Conservation (phyloP, 2,329 filamentous ascomycete genomes). For the Aurifilum marmelostoma region DNA sequence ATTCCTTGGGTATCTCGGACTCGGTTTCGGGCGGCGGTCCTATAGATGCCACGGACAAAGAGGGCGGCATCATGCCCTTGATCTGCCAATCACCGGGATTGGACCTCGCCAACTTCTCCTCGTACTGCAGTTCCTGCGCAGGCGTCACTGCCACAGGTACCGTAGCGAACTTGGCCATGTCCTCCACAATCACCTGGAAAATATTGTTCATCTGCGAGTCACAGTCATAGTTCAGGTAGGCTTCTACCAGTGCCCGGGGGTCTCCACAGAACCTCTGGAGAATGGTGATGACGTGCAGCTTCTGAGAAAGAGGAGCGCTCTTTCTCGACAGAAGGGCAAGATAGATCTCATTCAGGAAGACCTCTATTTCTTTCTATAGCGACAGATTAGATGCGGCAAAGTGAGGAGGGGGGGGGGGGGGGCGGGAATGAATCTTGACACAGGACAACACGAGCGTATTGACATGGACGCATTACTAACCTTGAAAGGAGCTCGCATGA, state of each 20-base stretch:
- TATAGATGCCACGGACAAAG: constrained; percentile 80
- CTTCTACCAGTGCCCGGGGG: constrained; percentile 86
- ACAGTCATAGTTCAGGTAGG: constrained; percentile 98
- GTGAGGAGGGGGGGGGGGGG: not conserved
- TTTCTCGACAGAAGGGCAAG: constrained; percentile 86
- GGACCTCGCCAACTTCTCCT: constrained; percentile 72
- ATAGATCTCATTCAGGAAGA: constrained; percentile 97
- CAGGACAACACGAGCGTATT: not conserved
- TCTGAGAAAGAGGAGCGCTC: constrained; percentile 85
- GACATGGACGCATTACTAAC: constrained; percentile 46
- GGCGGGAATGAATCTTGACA: not conserved
- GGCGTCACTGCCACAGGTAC: constrained; percentile 75
- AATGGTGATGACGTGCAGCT: constrained; percentile 86
- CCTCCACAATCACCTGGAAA: constrained; percentile 93
- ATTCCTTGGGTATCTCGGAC: constrained; percentile 81
- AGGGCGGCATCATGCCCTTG: constrained; percentile 82
- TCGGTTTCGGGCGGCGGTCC: constrained; percentile 62
- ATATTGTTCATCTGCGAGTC: constrained; percentile 96
- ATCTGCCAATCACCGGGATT: constrained; percentile 79
- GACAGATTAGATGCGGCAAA: constrained; percentile 6
- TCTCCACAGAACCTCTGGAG: constrained; percentile 84
- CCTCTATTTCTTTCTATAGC: constrained; percentile 89
- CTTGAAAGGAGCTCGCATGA: constrained; percentile 93
- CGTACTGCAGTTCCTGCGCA: constrained; percentile 81
- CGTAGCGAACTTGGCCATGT: constrained; percentile 85